Evolutionary conservation across 345 rosid genomes (phyloP).

Genomic region (Hibiscus syriacus): DNA sequence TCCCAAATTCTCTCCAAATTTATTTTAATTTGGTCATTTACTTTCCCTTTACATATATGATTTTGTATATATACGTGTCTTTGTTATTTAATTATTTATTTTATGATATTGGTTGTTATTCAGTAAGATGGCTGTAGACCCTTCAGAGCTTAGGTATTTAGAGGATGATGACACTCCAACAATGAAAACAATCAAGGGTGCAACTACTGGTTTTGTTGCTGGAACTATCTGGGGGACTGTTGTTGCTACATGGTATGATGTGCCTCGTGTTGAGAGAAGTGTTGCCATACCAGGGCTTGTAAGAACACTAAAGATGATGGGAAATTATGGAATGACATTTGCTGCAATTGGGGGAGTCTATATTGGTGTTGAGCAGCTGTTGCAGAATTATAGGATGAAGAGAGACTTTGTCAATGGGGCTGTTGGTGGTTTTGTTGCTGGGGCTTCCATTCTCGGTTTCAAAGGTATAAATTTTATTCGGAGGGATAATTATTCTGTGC

Average conservation of each 20-base stretch:
- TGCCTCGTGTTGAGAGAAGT: slow-evolving; percentile 93
- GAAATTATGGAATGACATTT: slow-evolving; percentile 76
- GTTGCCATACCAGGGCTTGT: slow-evolving; percentile 89
- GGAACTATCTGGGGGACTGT: slow-evolving; percentile 85
- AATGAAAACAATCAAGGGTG: slow-evolving; percentile 82
- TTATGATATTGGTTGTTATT: background rate
- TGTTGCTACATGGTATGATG: slow-evolving; percentile 92
- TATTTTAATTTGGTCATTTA: background rate
- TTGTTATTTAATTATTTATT: background rate
- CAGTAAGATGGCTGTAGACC: slow-evolving; percentile 50
- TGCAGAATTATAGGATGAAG: slow-evolving; percentile 62
- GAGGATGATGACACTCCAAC: slow-evolving; percentile 72
- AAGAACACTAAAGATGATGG: slow-evolving; percentile 93
- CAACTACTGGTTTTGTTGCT: slow-evolving; percentile 65
- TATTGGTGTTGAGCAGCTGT: slow-evolving; percentile 93
- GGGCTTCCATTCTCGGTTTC: slow-evolving; percentile 74
- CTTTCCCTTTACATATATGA: too few relatives aligned
- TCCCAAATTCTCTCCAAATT: too few relatives aligned
- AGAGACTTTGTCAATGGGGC: slow-evolving; percentile 90
- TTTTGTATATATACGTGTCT: background rate
- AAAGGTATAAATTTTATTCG: slow-evolving; percentile 44
- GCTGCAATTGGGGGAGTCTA: slow-evolving; percentile 97
- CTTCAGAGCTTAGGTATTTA: slow-evolving; percentile 74
- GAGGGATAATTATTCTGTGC: background rate
- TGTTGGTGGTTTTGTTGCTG: slow-evolving; percentile 90